Evolutionary conservation across 352 stramenopile species (phyloP), one percentile per base, ranked within the genome.

Genomic region (Globisporangium emineosum): DNA sequence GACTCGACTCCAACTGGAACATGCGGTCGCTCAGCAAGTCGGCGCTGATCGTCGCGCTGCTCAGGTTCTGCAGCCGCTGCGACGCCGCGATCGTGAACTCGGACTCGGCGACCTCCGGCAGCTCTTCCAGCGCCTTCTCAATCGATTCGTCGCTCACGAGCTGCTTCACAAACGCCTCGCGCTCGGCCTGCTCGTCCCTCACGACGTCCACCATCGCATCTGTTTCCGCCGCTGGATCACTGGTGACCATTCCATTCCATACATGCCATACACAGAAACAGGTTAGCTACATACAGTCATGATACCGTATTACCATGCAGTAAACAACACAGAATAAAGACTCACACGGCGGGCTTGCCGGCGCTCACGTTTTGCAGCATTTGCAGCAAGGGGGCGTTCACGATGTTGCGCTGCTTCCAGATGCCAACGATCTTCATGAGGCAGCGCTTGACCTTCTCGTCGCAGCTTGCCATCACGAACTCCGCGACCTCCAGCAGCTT

Each of bases 1-100:
- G 72, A 60, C 78, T 91, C 57, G 83, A 92, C 67, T 93, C 76
- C 57, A 95, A 75, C 72, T 95, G 86, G 68, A 95, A 95, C 84
- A 95, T 93, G 58, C 86, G 83, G 65, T 95, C 86, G 72, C 86
- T 95, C 33, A 95, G 71, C 69, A 95, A 75, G 53, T 95, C 86
- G 0, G 86, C 81, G 32, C 81, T 93, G 60, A 95, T 93, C 7
- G 84, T 91, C 21, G 83, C 83, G 54, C 79, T 92, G 33, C 91
- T 86, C 1, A 95, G 72, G 32, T 90, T 75, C 68, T 95, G 84
- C 27, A 95, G 65, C 29, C 74, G 72, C 32, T 74, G 66, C 23
- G 73, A 63, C 59, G 85, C 69, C 37, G 70, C 65, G 15, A 61
- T 56, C 1, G 86, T 93, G 8, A 69, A 64, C 25, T 71, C 57